phyloP scores from a whole-genome alignment of 2,329 filamentous ascomycete genomes.

The Westerdykella ornata region DNA sequence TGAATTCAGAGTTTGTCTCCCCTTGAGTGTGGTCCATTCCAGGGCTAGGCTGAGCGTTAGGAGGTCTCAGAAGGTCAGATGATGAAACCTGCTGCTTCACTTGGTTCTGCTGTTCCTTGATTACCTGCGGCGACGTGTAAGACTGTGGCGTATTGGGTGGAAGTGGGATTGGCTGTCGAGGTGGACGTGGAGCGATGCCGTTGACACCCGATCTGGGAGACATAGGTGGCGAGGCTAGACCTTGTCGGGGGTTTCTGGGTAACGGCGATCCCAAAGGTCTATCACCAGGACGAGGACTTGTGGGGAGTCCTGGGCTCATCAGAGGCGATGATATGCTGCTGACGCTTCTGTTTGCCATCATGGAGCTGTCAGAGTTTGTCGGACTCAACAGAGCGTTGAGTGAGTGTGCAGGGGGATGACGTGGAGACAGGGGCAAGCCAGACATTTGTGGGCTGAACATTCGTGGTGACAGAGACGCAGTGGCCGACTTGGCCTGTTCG shows the following conservation, averaged over 20 bases:
- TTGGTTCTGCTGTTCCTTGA: constrained; percentile 34
- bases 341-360: constrained; percentile 36
- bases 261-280: constrained; percentile 54
- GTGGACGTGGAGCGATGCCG: constrained; percentile 60
- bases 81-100: constrained; percentile 17
- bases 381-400: constrained; percentile 47
- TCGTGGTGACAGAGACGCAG: constrained; percentile 24
- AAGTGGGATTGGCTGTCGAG: constrained; percentile 65
- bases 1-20: constrained; percentile 38
- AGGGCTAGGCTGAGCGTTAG: constrained; percentile 29
- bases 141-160: constrained; percentile 63
- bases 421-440: constrained; percentile 35
- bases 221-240: constrained; percentile 58
- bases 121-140: constrained; percentile 48
- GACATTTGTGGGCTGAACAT: constrained; percentile 25
- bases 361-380: constrained; percentile 35
- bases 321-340: constrained; percentile 39
- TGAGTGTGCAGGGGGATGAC: constrained; percentile 32
- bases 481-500: constrained; percentile 14
- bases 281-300: constrained; percentile 56
- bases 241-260: constrained; percentile 51
- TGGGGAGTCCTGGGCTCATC: constrained; percentile 57
- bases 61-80: constrained; percentile 24
- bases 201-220: constrained; percentile 51
- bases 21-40: constrained; percentile 26